Base-by-base conservation (phyloP, 2,329 filamentous ascomycete genomes). In the Cercospora janseana region DNA sequence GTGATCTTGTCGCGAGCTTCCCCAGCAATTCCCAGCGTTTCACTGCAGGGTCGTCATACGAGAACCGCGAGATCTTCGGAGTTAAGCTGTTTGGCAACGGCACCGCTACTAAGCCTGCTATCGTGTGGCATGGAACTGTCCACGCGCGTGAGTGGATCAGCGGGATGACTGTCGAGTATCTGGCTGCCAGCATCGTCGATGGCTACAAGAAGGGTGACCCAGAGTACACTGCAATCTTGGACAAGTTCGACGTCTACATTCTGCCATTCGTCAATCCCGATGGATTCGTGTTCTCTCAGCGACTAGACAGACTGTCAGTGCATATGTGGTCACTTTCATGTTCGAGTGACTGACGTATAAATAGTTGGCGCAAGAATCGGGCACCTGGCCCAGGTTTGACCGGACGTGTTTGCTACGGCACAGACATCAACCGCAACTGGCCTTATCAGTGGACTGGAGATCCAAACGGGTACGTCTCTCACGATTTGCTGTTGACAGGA, bases 351-450 rank as follows among this genome's bases (percentile, higher is more conserved):
- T 47, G 9, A 37, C 45, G 13, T 2, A 3, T 18, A 4, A 7
- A 23, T 18, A 50, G 46, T 1, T 85, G 81, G 81, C 79, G 80
- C 54, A 83, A 83, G 69, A 83, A 81, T 64, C 74, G 80, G 2
- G 72, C 78, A 54, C 51, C 57, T 0, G 44, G 34, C 6, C 48
- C 44, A 0, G 23, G 46, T 23, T 58, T 63, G 3, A 53, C 61
- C 0, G 66, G 68, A 6, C 69, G 67, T n/a, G 65, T 66, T 6
- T 79, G 73, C 52, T 56, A 75, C 18, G 77, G 77, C 12, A 72
- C 71, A 8, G 80, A 83, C 57, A 49, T 81, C 62, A 83, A 83
- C 69, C 75, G 80, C 51, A 82, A 81, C 68, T 82, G 79, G 79
- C 65, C 67, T 66, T 56, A 66, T 61, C 67, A 69, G 60, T 83